Evolutionary conservation across 2,329 filamentous ascomycete species (phyloP), one percentile per base, ranked within the genome.

Genomic region (Beauveria medogensis): DNA sequence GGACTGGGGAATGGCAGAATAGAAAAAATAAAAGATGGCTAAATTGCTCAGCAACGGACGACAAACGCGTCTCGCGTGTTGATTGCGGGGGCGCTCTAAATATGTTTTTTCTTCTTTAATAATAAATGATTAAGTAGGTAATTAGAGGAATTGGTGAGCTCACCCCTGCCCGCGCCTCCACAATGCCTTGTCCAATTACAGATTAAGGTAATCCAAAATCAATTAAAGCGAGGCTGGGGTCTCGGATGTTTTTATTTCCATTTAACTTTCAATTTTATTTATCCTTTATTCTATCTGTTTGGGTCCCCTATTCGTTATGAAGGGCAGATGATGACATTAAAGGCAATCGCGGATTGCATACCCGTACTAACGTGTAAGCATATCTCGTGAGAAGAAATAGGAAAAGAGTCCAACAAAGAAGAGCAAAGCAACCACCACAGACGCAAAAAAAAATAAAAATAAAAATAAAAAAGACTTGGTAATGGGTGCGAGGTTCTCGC

Each of bases 191-290:
- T 47, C 54, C 41, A 55, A 55, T 55, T 55, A 55, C n/a, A 41
- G 7, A 55, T 55, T 55, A 55, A 41, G 7, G 34, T 30, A 47
- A 26, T 34, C 16, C 34, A 55, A 22, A 55, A 46, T 46, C 54
- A 55, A 47, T 47, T 24, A 55, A 55, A 55, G 20, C 28, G 54
- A 55, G 54, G 54, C 54, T 55, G 54, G 40, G 54, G 37, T 34
- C 37, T 55, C 22, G 37, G 34, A 22, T 43, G 7, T 55, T 55
- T 43, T 22, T 55, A 22, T 37, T 6, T 6, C 5, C 14, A 37
- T 14, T 37, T 1, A 44, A 1, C 28, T 16, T 30, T n/a, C 3
- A 4, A 12, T 34, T 37, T 12, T 37, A 30, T 7, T 10, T n/a
- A 9, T 51, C 22, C 30, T 34, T 14, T 14, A 34, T 34, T 37